Conservation (phyloP, 1,284 basidiomycete genomes). For the Tranzscheliella williamsii region DNA sequence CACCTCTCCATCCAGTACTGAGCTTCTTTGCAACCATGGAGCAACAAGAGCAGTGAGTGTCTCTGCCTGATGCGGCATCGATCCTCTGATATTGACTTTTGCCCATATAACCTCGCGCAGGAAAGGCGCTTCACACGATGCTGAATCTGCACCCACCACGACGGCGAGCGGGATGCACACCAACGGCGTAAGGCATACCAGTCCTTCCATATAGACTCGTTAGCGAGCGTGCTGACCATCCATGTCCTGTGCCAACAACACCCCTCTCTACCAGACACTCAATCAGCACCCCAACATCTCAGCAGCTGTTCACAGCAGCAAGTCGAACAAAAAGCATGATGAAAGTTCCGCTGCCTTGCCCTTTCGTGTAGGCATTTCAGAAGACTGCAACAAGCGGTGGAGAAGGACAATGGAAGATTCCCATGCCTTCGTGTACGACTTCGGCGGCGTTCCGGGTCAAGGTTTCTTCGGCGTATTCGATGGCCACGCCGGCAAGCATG, state of each 20-base stretch:
- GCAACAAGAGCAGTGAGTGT: too few relatives aligned
- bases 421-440: conserved; percentile 93
- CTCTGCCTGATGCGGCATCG: too few relatives aligned
- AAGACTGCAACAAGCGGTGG: conserved; percentile 80
- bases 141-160: conserved; percentile 24
- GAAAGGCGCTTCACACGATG: conserved; percentile 8
- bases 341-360: conserved; percentile 6
- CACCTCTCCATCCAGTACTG: too few relatives aligned
- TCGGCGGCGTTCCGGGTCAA: conserved; percentile 84
- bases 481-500: conserved; percentile 96
- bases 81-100: too few relatives aligned
- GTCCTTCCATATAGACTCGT: too few relatives aligned
- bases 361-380: conserved; percentile 80
- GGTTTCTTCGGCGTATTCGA: conserved; percentile 98
- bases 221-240: neutral
- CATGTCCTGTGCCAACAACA: neutral
- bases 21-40: too few relatives aligned
- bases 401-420: conserved; percentile 96
- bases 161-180: conserved; percentile 20
- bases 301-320: too few relatives aligned
- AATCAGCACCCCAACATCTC: conserved; percentile 28
- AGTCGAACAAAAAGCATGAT: too few relatives aligned
- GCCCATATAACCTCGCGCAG: too few relatives aligned
- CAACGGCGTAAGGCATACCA: conserved; percentile 16
- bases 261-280: conserved; percentile 8